Conservation (phyloP, 2,329 filamentous ascomycete species). For the Diaporthe vexans region DNA sequence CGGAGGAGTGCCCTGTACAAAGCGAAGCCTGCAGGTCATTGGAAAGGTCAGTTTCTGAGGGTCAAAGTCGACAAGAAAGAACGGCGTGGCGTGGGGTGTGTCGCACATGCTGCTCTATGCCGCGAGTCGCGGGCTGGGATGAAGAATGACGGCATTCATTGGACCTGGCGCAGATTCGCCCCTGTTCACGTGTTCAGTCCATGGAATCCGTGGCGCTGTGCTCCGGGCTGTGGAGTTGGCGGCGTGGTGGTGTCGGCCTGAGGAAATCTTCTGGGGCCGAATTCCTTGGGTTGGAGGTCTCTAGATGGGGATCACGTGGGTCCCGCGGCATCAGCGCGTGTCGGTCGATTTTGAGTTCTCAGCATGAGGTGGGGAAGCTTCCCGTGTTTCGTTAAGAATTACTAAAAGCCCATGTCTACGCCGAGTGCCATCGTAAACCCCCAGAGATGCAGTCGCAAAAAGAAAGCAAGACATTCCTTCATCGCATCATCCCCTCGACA, state of each 20-base stretch:
- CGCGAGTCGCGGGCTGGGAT: constrained; percentile 65
- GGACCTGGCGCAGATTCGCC: constrained; percentile 30
- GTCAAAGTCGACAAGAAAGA: neutral
- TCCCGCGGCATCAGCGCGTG: constrained; percentile 18
- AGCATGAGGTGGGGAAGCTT: neutral
- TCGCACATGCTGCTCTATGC: constrained; percentile 66
- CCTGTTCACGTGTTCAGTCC: constrained; percentile 34
- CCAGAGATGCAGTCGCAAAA: constrained; percentile 41
- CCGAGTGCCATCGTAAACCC: constrained; percentile 35
- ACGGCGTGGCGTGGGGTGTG: neutral
- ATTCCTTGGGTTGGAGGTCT: neutral
- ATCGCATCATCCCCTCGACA: constrained; percentile 20
- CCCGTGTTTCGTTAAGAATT: constrained; percentile 16
- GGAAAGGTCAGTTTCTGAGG: constrained; percentile 14
- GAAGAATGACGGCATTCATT: constrained; percentile 57
- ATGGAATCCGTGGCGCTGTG: neutral
- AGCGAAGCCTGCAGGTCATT: constrained; percentile 68
- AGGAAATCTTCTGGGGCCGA: constrained; percentile 21
- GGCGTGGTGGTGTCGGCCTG: constrained; percentile 16
- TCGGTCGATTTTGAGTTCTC: neutral
- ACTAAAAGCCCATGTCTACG: constrained; percentile 39
- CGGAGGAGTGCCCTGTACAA: constrained; percentile 79
- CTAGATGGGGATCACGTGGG: constrained; percentile 23
- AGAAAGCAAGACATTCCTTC: constrained; percentile 28
- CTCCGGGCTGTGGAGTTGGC: neutral